Percentiles rank a stretch among this genome's conserved stretches.
Conservation (phyloP, 2,329 filamentous ascomycete genomes). For the Zymoseptoria ardabiliae region DNA sequence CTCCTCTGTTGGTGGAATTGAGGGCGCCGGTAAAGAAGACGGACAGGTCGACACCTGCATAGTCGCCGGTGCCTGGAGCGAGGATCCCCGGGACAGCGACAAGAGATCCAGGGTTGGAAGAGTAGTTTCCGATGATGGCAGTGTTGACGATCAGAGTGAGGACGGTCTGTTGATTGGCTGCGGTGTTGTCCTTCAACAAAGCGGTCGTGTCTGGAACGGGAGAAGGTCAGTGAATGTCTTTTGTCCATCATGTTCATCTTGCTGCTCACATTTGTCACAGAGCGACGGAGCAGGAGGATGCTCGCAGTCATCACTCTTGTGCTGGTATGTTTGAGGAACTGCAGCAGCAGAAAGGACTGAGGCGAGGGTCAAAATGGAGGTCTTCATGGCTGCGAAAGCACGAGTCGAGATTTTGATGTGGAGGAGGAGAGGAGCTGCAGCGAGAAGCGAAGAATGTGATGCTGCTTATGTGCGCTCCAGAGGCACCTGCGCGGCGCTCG, state of each 20-base stretch:
- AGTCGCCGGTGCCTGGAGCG: constrained; percentile 43
- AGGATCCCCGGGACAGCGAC: constrained; percentile 52
- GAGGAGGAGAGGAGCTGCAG: neutral
- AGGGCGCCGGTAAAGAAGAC: constrained; percentile 54
- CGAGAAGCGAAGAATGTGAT: neutral
- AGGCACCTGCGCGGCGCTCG: too few species aligned
- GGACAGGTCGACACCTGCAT: constrained; percentile 47
- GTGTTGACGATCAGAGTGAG: constrained; percentile 55
- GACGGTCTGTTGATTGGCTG: constrained; percentile 50
- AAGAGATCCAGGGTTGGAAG: constrained; percentile 29
- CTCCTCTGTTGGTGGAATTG: constrained; percentile 47
- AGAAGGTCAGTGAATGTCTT: neutral
- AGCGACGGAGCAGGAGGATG: constrained; percentile 46
- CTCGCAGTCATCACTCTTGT: neutral
- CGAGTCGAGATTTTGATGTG: neutral
- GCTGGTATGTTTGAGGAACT: constrained; percentile 26
- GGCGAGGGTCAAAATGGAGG: constrained; percentile 4
- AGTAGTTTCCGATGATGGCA: constrained; percentile 55
- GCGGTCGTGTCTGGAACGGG: constrained; percentile 42
- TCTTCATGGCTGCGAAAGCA: constrained; percentile 3
- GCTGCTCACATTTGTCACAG: constrained; percentile 48
- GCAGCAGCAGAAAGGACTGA: constrained; percentile 15
- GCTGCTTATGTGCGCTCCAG: neutral
- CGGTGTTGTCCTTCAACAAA: constrained; percentile 52
- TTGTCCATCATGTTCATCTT: neutral